phyloP scores from a whole-genome alignment of 257 asterid species.

The Fraxinus cuspidata region DNA sequence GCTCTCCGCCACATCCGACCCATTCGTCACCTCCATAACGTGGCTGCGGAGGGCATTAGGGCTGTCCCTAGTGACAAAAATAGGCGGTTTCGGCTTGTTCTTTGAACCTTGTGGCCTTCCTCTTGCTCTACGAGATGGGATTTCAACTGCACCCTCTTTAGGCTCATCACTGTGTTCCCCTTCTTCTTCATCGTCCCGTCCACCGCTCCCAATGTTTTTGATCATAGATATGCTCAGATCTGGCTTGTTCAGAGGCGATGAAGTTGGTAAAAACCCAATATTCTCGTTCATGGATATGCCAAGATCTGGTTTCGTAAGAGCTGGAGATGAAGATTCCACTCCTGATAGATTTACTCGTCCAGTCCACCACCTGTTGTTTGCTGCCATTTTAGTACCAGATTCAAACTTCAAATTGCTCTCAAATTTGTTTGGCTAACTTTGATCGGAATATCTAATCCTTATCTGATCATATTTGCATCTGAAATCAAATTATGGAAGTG shows the following conservation, averaged over 20 bases:
- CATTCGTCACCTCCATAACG: constrained; percentile 61
- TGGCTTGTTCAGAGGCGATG: constrained; percentile 42
- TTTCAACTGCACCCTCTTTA: constrained; percentile 56
- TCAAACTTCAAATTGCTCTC: neutral
- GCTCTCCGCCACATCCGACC: constrained; percentile 63
- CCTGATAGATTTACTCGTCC: constrained; percentile 54
- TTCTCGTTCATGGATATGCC: constrained; percentile 50
- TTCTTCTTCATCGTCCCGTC: constrained; percentile 43
- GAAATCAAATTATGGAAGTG: neutral
- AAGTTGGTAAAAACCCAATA: constrained; percentile 20
- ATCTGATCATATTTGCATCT: neutral
- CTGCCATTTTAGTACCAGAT: constrained; percentile 36
- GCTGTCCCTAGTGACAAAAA: constrained; percentile 65
- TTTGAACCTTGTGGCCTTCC: constrained; percentile 71
- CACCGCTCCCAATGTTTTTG: constrained; percentile 31
- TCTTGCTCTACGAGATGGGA: constrained; percentile 46
- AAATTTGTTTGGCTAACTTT: neutral
- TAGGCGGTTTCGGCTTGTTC: constrained; percentile 67
- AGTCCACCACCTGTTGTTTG: constrained; percentile 60
- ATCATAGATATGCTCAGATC: constrained; percentile 57
- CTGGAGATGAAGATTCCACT: constrained; percentile 41
- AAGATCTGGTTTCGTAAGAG: constrained; percentile 47
- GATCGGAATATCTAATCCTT: neutral
- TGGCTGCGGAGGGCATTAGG: constrained; percentile 70
- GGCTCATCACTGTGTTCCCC: constrained; percentile 52